phyloP scores from a whole-genome alignment of 345 rosid genomes.

The Geranium rotundifolium region DNA sequence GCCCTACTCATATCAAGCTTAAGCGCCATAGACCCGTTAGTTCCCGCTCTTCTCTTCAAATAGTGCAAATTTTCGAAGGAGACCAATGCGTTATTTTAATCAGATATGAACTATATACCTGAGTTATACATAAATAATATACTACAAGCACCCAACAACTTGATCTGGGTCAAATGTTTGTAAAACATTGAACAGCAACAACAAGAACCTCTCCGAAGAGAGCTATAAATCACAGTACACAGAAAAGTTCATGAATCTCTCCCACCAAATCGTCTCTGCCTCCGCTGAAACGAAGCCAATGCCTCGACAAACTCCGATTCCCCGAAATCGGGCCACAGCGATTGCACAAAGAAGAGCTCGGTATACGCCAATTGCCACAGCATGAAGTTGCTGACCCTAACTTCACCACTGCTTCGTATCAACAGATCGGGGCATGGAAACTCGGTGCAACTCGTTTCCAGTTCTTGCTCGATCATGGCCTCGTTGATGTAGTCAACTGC shows the following conservation, averaged over 20 bases:
- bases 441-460: slow-evolving; percentile 52
- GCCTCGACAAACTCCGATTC: slow-evolving; percentile 44
- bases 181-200: no score
- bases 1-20: no score
- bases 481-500: slow-evolving; percentile 43
- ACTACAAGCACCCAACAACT: no score
- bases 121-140: no score
- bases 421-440: slow-evolving; percentile 60
- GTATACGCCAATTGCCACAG: slow-evolving; percentile 79
- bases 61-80: no score
- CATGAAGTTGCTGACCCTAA: slow-evolving; percentile 73
- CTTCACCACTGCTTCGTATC: slow-evolving; percentile 72
- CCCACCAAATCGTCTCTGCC: slow-evolving; percentile 61
- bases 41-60: no score
- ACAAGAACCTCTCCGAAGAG: no score
- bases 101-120: no score
- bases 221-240: no score
- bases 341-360: slow-evolving; percentile 51
- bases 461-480: slow-evolving; percentile 44
- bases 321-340: slow-evolving; percentile 81
- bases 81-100: no score
- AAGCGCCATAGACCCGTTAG: no score
- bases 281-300: slow-evolving; percentile 50
- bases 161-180: no score
- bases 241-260: slow-evolving; percentile 17